Conservation (phyloP, 305 asterid species). For the Stenogyne calaminthoides region DNA sequence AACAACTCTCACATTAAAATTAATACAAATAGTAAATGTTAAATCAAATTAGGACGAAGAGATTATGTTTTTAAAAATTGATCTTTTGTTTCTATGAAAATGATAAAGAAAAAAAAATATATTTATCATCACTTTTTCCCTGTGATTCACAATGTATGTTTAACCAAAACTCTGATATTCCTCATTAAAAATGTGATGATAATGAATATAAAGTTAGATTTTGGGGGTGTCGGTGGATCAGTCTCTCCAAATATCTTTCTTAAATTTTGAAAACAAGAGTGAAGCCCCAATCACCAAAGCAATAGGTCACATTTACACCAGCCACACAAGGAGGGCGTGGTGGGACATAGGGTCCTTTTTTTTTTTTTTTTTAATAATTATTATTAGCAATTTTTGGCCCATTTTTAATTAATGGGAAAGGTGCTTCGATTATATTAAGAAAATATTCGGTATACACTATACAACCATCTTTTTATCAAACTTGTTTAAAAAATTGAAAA, state of each 20-base stretch:
- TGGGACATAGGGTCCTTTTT: background rate
- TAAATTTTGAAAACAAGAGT: background rate
- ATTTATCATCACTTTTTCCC: background rate
- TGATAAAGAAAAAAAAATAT: background rate
- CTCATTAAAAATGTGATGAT: conserved; percentile 30
- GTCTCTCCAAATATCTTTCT: background rate
- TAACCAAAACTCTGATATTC: conserved; percentile 16
- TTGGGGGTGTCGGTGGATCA: conserved; percentile 38
- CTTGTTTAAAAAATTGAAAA: too few species aligned
- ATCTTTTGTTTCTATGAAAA: background rate
- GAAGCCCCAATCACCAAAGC: too few species aligned
- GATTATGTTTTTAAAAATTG: background rate
- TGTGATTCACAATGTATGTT: conserved; percentile 12
- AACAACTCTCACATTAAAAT: too few species aligned
- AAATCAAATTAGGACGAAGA: too few species aligned
- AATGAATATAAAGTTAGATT: conserved; percentile 31
- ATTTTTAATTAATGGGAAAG: too few species aligned
- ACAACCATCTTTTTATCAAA: too few species aligned
- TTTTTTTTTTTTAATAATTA: too few species aligned
- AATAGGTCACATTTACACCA: too few species aligned
- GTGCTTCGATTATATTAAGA: too few species aligned
- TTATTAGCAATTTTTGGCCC: too few species aligned
- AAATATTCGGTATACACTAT: too few species aligned
- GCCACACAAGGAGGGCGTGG: background rate
- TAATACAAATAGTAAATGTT: too few species aligned